phyloP scores from a whole-genome alignment of 2,329 filamentous ascomycete genomes.

The Metarhizium album region DNA sequence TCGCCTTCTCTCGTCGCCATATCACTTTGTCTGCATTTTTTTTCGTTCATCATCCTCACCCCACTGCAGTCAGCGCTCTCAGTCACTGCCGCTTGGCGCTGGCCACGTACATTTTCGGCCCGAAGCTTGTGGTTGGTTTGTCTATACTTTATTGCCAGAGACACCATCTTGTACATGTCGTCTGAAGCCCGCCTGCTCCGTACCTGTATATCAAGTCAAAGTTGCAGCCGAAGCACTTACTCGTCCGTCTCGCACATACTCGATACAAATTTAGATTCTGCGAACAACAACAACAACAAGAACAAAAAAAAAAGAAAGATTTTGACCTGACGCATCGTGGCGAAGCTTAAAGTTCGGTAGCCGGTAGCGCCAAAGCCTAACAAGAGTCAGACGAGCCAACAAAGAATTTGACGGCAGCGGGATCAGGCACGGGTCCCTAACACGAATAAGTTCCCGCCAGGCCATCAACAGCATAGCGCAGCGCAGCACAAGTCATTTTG shows the following conservation, averaged over 20 bases:
- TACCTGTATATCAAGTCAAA: neutral
- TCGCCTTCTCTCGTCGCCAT: slow-evolving; percentile 1
- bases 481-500: neutral
- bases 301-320: neutral
- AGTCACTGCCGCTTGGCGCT: neutral
- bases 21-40: slow-evolving; percentile 1
- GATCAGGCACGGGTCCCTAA: neutral
- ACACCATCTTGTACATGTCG: neutral
- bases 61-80: neutral
- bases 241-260: neutral
- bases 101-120: slow-evolving; percentile 7
- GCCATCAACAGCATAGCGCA: neutral
- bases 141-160: neutral
- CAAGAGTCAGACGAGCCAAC: neutral
- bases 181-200: neutral
- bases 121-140: slow-evolving; percentile 2
- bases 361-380: neutral
- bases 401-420: no score
- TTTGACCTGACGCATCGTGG: neutral
- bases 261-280: neutral
- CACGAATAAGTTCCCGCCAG: neutral
- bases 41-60: neutral
- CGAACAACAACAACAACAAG: no score
- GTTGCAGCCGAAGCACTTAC: neutral
- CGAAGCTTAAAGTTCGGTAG: neutral